Evolutionary conservation across 208 protist genomes (phyloP).

Genomic region (Balamuthia mandrillaris): DNA sequence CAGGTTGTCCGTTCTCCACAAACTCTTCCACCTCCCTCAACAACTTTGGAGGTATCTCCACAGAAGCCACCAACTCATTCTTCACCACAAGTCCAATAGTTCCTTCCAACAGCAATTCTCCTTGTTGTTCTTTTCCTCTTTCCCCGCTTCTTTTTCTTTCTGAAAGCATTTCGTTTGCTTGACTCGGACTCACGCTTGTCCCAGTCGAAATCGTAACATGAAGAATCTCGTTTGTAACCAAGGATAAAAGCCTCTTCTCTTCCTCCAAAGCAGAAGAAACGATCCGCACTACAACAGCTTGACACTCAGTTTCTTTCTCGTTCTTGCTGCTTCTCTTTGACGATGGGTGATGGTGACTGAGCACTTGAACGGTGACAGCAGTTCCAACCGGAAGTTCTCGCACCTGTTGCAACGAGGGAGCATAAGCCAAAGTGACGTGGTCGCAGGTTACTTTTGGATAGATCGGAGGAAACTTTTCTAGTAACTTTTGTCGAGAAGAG

Average conservation of each 20-base stretch:
- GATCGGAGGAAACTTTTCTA: not conserved
- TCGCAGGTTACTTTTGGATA: not conserved
- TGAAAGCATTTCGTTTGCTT: not conserved
- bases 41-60: conserved; percentile 24
- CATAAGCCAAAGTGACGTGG: conserved; percentile 23
- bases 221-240: not conserved
- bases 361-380: not conserved
- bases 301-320: not conserved
- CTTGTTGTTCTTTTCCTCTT: too few relatives aligned
- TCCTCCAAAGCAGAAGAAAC: not conserved
- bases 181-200: not conserved
- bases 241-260: too few relatives aligned
- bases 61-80: conserved; percentile 4
- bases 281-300: not conserved
- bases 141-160: too few relatives aligned
- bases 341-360: too few relatives aligned
- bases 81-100: not conserved
- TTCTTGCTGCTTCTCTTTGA: not conserved
- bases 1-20: not conserved
- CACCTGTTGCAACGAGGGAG: not conserved
- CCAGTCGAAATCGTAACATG: conserved; percentile 1
- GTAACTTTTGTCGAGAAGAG: not conserved
- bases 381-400: not conserved
- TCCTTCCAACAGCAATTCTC: not conserved
- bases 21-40: not conserved